These are phyloP conservation scores for Aschersonia sp. DNA, from an alignment of 2,329 filamentous ascomycete genomes.

Conservation along the genomic window DNA sequence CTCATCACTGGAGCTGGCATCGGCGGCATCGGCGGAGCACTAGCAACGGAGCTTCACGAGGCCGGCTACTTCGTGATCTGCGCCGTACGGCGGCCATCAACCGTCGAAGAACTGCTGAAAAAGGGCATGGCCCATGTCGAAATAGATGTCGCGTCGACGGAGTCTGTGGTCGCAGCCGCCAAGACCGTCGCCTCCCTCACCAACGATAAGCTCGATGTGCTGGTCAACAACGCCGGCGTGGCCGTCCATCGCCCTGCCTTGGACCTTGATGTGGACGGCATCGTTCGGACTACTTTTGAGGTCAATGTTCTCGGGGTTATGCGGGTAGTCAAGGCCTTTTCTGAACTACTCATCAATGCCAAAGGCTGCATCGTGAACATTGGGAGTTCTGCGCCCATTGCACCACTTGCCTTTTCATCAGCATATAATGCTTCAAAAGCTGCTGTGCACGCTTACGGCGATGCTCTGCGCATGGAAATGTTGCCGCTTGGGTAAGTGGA, in stretches of 20 bases:
- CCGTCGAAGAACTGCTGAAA: constrained; percentile 10
- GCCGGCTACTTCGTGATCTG: constrained; percentile 18
- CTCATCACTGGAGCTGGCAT: constrained; percentile 3
- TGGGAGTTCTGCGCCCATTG: constrained; percentile 9
- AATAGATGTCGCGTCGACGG: constrained; percentile 16
- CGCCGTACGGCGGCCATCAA: constrained; percentile 13
- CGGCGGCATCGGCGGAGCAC: constrained; percentile 13
- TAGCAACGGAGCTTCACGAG: constrained; percentile 9
- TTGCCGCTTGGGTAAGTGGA: constrained; percentile 8
- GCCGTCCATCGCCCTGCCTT: constrained; percentile 12
- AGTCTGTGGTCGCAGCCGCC: constrained; percentile 11
- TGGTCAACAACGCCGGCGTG: constrained; percentile 11
- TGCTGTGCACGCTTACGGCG: constrained; percentile 9
- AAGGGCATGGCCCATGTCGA: constrained; percentile 11
- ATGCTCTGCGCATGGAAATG: constrained; percentile 10
- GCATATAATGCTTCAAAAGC: constrained; percentile 11
- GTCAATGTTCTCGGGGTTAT: constrained; percentile 25
- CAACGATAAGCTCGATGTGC: constrained; percentile 7
- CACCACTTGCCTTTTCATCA: constrained; percentile 7
- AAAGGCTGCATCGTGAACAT: constrained; percentile 12
- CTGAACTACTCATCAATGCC: constrained; percentile 8
- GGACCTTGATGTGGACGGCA: constrained; percentile 12
- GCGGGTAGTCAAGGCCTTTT: constrained; percentile 9
- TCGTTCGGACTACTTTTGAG: constrained; percentile 22
- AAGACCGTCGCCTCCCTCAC: constrained; percentile 6